Percentiles rank a stretch among this genome's conserved stretches.
These are phyloP conservation scores for Citrus trifoliata DNA, from an alignment of 345 rosid species.

Conservation along the genomic window DNA sequence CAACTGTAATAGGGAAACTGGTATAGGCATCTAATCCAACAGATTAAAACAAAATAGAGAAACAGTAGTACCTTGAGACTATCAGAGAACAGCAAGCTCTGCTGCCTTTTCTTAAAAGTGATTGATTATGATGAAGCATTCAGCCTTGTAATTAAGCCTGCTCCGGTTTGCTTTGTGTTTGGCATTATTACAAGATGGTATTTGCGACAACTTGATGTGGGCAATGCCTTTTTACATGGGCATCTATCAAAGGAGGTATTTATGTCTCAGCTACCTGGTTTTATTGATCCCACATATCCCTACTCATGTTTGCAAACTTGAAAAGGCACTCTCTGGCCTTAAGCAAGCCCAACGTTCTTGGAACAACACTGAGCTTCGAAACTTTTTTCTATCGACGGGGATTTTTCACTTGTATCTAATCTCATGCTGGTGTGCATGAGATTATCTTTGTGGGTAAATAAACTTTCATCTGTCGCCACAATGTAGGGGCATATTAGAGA, in stretches of 20 bases:
- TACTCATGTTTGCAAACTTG: background rate
- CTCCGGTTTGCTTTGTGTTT: background rate
- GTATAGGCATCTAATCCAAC: background rate
- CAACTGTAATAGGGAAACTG: background rate
- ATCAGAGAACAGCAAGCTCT: too few species aligned
- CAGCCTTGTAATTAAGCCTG: background rate
- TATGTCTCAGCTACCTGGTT: background rate
- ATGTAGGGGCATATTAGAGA: background rate
- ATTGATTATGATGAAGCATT: too few species aligned
- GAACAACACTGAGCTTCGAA: background rate
- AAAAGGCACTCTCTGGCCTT: background rate
- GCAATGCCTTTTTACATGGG: conserved; percentile 4
- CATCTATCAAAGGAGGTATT: background rate
- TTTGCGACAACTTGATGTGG: background rate
- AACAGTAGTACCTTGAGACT: conserved; percentile 58
- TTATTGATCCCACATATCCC: background rate
- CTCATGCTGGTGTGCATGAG: too few species aligned
- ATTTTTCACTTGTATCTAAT: background rate
- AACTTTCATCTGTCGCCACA: background rate
- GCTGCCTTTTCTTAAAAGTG: background rate
- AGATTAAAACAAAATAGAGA: background rate
- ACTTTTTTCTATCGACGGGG: background rate
- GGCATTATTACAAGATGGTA: background rate
- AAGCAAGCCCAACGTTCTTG: background rate
- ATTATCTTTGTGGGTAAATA: background rate